Evolutionary conservation across 78 protist genomes (phyloP).

Genomic region (Fonticula alba): DNA sequence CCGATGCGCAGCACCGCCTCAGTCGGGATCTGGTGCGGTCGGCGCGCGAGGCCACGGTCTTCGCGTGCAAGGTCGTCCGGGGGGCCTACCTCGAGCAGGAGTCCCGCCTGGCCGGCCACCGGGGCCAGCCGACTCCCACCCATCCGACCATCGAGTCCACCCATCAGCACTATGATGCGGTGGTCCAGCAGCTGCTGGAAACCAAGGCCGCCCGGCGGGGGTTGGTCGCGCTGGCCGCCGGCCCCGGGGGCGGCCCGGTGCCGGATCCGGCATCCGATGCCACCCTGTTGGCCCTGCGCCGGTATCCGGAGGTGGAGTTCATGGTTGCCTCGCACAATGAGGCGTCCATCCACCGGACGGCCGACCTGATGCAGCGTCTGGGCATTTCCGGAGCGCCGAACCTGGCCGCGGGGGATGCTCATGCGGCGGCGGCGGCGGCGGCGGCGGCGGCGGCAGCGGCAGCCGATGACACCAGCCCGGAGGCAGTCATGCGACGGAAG

Average conservation of each 20-base stretch:
- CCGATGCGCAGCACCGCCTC: neutral
- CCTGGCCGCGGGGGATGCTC: no score
- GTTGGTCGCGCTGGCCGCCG: no score
- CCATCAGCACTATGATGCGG: constrained; percentile 16
- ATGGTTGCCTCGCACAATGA: constrained; percentile 43
- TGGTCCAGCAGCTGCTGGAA: neutral
- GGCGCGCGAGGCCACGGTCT: constrained; percentile 1
- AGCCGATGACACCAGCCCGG: neutral
- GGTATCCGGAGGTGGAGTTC: no score
- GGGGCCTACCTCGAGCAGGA: constrained; percentile 44
- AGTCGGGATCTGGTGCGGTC: constrained; percentile 27
- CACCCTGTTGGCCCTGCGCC: no score
- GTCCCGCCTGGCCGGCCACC: neutral
- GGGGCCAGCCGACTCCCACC: constrained; percentile 15
- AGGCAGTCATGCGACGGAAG: neutral
- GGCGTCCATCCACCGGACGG: neutral
- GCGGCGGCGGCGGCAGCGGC: no score
- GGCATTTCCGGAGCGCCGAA: no score
- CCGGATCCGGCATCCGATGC: no score
- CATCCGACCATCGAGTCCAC: constrained; percentile 15
- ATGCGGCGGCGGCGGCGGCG: no score
- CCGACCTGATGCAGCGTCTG: constrained; percentile 5
- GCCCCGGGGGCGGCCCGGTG: no score
- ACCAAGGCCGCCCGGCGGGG: no score
- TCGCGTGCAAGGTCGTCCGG: constrained; percentile 44